These are phyloP conservation scores for Naganishia sp. DNA, from an alignment of 1,284 basidiomycete genomes.

Conservation along the genomic window DNA sequence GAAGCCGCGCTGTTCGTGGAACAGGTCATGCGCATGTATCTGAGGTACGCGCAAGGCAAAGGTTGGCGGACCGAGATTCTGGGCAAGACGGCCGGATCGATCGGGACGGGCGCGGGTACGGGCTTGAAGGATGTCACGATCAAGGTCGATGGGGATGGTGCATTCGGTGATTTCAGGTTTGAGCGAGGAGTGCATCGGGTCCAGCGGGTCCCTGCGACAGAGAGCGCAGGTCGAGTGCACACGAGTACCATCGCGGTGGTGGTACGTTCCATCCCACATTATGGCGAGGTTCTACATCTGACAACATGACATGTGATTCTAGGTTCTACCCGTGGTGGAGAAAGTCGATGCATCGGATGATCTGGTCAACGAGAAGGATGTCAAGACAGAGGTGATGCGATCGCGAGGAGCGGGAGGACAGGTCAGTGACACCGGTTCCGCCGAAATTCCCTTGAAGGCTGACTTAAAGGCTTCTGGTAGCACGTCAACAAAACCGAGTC, in stretches of 20 bases:
- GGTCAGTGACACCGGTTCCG: conserved; percentile 54
- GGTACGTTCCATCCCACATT: conserved; percentile 58
- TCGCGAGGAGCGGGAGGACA: conserved; percentile 95
- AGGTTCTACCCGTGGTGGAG: conserved; percentile 79
- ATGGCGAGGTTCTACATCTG: conserved; percentile 2
- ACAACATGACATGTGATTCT: conserved; percentile 23
- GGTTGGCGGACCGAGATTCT: conserved; percentile 54
- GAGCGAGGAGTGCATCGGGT: conserved; percentile 96
- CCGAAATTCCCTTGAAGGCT: not conserved
- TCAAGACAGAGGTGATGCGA: conserved; percentile 90
- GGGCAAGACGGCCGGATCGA: conserved; percentile 54
- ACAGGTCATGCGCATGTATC: conserved; percentile 82
- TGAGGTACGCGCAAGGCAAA: conserved; percentile 62
- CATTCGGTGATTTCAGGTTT: conserved; percentile 78
- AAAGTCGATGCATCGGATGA: conserved; percentile 55
- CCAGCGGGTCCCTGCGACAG: conserved; percentile 88
- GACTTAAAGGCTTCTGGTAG: conserved; percentile 54
- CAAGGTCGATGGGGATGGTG: conserved; percentile 73
- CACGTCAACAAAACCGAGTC: conserved; percentile 99
- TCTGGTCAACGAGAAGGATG: conserved; percentile 76
- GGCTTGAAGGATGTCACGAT: conserved; percentile 82
- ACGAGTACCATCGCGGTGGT: conserved; percentile 89
- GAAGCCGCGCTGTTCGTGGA: conserved; percentile 82
- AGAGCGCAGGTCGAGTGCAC: conserved; percentile 81
- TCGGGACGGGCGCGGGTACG: conserved; percentile 57